Evolutionary conservation across 1,139 yeast genomes (phyloP).

Genomic region (Blastobotrys ciferrii): DNA sequence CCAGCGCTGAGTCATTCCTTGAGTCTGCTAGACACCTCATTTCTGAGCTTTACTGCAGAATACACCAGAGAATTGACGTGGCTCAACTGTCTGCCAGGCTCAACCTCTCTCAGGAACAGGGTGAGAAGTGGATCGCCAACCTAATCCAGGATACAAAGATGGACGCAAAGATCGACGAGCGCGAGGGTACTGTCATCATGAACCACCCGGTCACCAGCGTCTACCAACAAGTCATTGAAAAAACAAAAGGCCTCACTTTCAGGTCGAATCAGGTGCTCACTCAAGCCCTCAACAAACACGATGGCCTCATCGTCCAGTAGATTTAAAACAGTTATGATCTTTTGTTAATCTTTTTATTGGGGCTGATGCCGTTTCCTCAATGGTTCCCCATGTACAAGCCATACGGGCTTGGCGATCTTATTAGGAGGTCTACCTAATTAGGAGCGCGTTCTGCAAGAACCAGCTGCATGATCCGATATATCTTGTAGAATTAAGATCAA

Average conservation of each 20-base stretch:
- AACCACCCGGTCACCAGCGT: conserved; percentile 47
- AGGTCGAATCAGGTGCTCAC: conserved; percentile 52
- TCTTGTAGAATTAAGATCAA: no score
- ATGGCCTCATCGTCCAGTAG: conserved; percentile 20
- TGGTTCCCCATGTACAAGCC: no score
- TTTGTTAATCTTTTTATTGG: background rate
- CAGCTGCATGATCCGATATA: no score
- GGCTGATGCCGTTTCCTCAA: no score
- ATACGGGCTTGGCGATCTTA: no score
- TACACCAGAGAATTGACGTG: conserved; percentile 50
- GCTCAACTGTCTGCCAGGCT: conserved; percentile 44
- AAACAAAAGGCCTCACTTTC: conserved; percentile 57
- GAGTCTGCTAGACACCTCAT: conserved; percentile 50
- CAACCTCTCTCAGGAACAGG: conserved; percentile 46
- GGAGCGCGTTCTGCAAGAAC: no score
- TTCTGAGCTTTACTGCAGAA: conserved; percentile 53
- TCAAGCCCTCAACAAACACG: conserved; percentile 35
- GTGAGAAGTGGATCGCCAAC: conserved; percentile 51
- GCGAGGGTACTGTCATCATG: conserved; percentile 48
- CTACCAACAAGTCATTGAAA: conserved; percentile 58
- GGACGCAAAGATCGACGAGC: conserved; percentile 51
- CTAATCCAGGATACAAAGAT: conserved; percentile 49
- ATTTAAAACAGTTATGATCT: background rate
- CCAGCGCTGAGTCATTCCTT: conserved; percentile 43
- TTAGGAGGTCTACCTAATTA: no score